A percentile compares a stretch with the other conserved stretches of the same genome.
phyloP scores from a whole-genome alignment of 805 yeast genomes.

The Yarrowia sp. region DNA sequence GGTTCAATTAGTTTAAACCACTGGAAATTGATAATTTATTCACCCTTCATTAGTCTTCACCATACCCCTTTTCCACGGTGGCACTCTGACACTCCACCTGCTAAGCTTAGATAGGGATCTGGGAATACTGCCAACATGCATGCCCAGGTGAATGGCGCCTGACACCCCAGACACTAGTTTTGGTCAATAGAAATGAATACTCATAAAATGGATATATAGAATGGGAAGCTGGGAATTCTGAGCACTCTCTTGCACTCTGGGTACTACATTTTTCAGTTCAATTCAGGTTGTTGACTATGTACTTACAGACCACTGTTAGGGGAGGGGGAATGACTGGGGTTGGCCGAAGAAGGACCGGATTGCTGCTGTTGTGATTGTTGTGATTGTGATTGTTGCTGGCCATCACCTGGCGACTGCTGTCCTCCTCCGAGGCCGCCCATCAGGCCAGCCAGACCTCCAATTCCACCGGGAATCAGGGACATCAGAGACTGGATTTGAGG shows the following conservation, averaged over 20 bases:
- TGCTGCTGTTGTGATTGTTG: slow-evolving; percentile 10
- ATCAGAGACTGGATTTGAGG: slow-evolving; percentile 34
- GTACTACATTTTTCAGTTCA: no score
- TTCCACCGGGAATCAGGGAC: slow-evolving; percentile 37
- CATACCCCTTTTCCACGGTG: not conserved
- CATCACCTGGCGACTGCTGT: not conserved
- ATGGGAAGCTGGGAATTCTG: no score
- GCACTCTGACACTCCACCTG: not conserved
- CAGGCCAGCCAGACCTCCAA: slow-evolving; percentile 32
- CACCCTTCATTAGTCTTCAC: no score
- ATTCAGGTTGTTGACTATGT: slow-evolving; percentile 16
- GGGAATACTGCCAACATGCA: slow-evolving; percentile 4
- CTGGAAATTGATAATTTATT: no score
- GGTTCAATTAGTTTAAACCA: no score
- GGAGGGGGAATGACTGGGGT: slow-evolving; percentile 30
- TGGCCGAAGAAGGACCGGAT: slow-evolving; percentile 9
- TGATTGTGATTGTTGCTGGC: slow-evolving; percentile 9
- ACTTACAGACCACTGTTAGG: slow-evolving; percentile 28
- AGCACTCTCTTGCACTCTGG: no score
- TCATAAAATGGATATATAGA: no score
- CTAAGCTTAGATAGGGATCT: slow-evolving; percentile 1
- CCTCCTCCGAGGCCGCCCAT: slow-evolving; percentile 33
- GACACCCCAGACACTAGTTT: no score
- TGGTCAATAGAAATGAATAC: no score
- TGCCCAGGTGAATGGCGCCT: not conserved